Evolutionary conservation across 139 green algal genomes (phyloP).

Genomic region (Gonium pectorale): DNA sequence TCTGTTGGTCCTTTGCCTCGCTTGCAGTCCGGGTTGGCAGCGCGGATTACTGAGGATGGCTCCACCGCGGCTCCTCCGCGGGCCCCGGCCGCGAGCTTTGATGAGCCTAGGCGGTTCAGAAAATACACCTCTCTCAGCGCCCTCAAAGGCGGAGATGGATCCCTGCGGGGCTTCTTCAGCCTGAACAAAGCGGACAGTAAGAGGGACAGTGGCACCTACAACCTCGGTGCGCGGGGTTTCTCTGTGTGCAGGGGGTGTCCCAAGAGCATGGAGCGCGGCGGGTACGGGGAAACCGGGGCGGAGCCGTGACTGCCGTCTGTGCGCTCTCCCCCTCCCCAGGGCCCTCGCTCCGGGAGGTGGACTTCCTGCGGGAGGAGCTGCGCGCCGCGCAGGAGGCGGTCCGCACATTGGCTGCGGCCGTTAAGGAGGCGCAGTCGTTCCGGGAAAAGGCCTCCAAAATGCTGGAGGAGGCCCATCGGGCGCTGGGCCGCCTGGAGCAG

Average conservation of each 20-base stretch:
- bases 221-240: too few relatives aligned
- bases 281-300: too few relatives aligned
- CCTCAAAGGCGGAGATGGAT: not conserved
- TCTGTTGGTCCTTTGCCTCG: too few relatives aligned
- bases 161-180: not conserved
- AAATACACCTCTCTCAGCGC: not conserved
- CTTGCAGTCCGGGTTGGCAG: too few relatives aligned
- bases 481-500: conserved; percentile 61
- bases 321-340: not conserved
- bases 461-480: conserved; percentile 61
- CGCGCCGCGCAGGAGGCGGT: conserved; percentile 40
- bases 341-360: not conserved
- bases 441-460: conserved; percentile 53
- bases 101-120: not conserved
- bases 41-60: too few relatives aligned
- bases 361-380: conserved; percentile 51
- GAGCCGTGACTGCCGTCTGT: too few relatives aligned
- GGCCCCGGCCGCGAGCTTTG: too few relatives aligned
- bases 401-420: conserved; percentile 38
- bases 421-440: conserved; percentile 43
- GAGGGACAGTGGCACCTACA: too few relatives aligned
- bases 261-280: too few relatives aligned
- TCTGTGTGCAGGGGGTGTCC: too few relatives aligned
- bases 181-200: not conserved
- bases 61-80: too few relatives aligned